phyloP scores from a whole-genome alignment of 495 filamentous ascomycete species.

The Schizothecium vesticola region DNA sequence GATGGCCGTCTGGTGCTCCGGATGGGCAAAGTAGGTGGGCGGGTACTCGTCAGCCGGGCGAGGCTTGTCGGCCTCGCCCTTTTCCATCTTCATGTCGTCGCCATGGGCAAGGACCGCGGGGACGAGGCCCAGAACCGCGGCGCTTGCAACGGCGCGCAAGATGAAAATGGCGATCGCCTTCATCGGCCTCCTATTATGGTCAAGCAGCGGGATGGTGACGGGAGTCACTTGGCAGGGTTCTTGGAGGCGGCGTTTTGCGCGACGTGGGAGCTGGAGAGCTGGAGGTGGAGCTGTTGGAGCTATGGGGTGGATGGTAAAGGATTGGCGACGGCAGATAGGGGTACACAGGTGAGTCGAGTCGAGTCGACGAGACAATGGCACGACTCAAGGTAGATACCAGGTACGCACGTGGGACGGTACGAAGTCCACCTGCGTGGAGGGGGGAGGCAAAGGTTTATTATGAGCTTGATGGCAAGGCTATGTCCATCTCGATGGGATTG shows the following conservation, averaged over 20 bases:
- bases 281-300: not conserved
- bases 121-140: slow-evolving; percentile 32
- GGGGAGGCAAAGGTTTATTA: not conserved
- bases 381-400: not conserved
- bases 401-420: not conserved
- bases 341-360: not conserved
- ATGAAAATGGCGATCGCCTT: slow-evolving; percentile 14
- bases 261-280: not conserved
- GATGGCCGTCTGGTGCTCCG: slow-evolving; percentile 61
- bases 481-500: not conserved
- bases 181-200: slow-evolving; percentile 13
- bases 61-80: slow-evolving; percentile 35
- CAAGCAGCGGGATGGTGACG: not conserved
- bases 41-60: slow-evolving; percentile 39
- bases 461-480: not conserved
- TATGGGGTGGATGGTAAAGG: not conserved
- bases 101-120: slow-evolving; percentile 41
- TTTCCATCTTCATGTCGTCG: slow-evolving; percentile 44
- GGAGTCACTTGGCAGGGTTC: not conserved
- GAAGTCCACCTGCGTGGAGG: not conserved
- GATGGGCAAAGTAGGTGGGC: slow-evolving; percentile 71
- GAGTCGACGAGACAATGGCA: not conserved
- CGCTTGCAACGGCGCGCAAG: slow-evolving; percentile 19
- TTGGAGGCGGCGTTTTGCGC: too few relatives aligned
- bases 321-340: not conserved